A percentile compares a stretch with the other conserved stretches of the same genome.
Conservation (phyloP, 129 eudicot species). For the Artemisia annua region DNA sequence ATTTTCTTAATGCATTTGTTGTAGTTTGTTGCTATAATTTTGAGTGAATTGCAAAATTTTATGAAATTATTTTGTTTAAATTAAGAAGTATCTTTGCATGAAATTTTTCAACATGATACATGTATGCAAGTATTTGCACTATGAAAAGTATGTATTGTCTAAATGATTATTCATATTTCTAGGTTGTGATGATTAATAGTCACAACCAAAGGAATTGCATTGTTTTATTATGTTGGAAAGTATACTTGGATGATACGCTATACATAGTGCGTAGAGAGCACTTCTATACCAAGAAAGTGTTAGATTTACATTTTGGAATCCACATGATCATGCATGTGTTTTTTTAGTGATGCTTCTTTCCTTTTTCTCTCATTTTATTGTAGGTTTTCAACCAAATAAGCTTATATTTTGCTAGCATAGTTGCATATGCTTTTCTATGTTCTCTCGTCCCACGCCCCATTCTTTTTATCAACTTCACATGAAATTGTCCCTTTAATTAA, state of each 20-base stretch:
- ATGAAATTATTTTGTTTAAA: too few species aligned
- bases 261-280: slow-evolving; percentile 27
- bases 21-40: too few species aligned
- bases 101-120: too few species aligned
- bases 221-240: not conserved
- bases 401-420: not conserved
- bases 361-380: not conserved
- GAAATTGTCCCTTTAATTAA: not conserved
- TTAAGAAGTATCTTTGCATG: too few species aligned
- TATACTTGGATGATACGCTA: slow-evolving; percentile 28
- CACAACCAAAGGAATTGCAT: not conserved
- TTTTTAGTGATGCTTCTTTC: not conserved
- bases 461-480: not conserved
- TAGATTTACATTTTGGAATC: slow-evolving; percentile 21
- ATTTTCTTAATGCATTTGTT: too few species aligned
- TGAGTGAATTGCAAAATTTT: too few species aligned
- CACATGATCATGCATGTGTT: slow-evolving; percentile 24
- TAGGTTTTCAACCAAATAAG: not conserved
- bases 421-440: too few species aligned
- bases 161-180: too few species aligned
- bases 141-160: too few species aligned
- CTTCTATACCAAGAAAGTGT: slow-evolving; percentile 41
- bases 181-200: not conserved
- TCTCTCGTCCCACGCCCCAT: not conserved
- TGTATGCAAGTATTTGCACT: too few species aligned